These are phyloP conservation scores for Panicum hallii DNA, from an alignment of 202 grass and related monocot species.

Conservation along the genomic window DNA sequence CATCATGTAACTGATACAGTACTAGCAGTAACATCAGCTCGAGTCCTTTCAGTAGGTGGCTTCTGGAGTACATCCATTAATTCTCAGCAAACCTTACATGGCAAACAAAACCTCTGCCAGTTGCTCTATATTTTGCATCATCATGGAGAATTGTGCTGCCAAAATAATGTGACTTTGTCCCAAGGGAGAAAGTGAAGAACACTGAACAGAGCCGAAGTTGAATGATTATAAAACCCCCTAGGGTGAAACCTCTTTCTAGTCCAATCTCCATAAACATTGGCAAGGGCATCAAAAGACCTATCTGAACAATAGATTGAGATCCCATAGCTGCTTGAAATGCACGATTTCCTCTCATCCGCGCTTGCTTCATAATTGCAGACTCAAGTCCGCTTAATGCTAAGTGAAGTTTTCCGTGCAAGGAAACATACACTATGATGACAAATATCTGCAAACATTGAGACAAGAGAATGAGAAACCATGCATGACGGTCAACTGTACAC, in stretches of 20 bases:
- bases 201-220: slow-evolving; percentile 83
- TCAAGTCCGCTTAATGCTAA: background rate
- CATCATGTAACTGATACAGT: slow-evolving; percentile 49
- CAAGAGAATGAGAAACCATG: too few relatives aligned
- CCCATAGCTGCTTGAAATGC: slow-evolving; percentile 77
- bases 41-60: slow-evolving; percentile 83
- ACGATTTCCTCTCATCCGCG: background rate
- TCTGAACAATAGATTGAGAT: slow-evolving; percentile 76
- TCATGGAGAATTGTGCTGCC: slow-evolving; percentile 73
- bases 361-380: background rate
- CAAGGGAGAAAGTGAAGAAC: slow-evolving; percentile 73
- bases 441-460: too few relatives aligned
- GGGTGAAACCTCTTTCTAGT: slow-evolving; percentile 66
- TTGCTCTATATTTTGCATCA: slow-evolving; percentile 69
- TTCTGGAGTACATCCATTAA: slow-evolving; percentile 83
- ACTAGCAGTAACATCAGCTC: slow-evolving; percentile 73
- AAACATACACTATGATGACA: background rate
- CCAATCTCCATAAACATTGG: slow-evolving; percentile 80
- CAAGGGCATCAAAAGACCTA: background rate
- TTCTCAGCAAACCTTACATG: slow-evolving; percentile 89
- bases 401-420: background rate
- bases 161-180: slow-evolving; percentile 25
- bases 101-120: slow-evolving; percentile 60
- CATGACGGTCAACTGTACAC: too few relatives aligned
- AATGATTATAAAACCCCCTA: slow-evolving; percentile 81